Conservation (phyloP, 2,329 filamentous ascomycete genomes). For the Elsinoe arachidis region DNA sequence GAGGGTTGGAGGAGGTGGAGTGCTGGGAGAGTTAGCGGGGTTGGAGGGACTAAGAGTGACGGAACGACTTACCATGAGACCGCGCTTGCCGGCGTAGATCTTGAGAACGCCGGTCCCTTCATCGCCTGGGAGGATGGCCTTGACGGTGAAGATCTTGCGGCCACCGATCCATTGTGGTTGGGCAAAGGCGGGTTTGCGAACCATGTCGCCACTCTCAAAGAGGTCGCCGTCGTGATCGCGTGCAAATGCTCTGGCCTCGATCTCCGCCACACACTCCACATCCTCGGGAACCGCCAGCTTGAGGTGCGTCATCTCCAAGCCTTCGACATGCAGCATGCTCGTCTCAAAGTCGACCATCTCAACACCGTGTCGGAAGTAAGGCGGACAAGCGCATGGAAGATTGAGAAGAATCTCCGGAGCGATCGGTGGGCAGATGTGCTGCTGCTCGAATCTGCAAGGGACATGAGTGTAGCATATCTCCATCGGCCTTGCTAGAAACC, state of each 20-base stretch:
- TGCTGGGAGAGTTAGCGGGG: conserved; percentile 42
- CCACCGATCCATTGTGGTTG: conserved; percentile 88
- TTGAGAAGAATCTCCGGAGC: conserved; percentile 78
- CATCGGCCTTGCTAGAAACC: conserved; percentile 81
- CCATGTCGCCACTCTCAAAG: conserved; percentile 82
- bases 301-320: conserved; percentile 86
- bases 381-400: conserved; percentile 74
- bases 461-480: conserved; percentile 96
- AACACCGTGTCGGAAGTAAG: conserved; percentile 75
- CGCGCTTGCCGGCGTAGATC: conserved; percentile 86
- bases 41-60: neutral
- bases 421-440: conserved; percentile 85
- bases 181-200: conserved; percentile 77
- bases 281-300: conserved; percentile 81
- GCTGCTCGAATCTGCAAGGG: conserved; percentile 75
- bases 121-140: conserved; percentile 82
- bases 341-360: conserved; percentile 88
- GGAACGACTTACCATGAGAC: conserved; percentile 59
- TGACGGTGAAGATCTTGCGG: conserved; percentile 84
- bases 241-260: conserved; percentile 73
- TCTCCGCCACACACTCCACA: conserved; percentile 84
- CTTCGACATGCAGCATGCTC: conserved; percentile 73
- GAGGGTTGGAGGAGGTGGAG: conserved; percentile 90
- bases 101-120: conserved; percentile 83
- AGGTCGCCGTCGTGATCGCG: conserved; percentile 81